Evolutionary conservation across 768 basidiomycete genomes (phyloP), one percentile per base, ranked within the genome.

Genomic region (Tylopilus cervinicoccineus): DNA sequence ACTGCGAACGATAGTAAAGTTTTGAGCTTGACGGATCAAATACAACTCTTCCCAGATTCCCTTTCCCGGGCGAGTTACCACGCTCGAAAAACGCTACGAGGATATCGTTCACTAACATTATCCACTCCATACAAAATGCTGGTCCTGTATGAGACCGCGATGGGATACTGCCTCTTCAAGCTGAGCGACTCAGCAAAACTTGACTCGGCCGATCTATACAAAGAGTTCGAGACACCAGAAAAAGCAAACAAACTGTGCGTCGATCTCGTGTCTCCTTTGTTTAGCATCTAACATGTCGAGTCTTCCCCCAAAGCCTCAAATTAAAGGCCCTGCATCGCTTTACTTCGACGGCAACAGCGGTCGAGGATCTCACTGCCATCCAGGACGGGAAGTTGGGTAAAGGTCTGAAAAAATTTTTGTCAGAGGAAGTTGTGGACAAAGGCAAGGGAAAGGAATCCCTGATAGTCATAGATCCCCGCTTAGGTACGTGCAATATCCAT

Each of bases 161-260:
- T 95, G 70, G 93, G 95, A 70, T 97, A 93, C 77, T 93, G 91
- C 76, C 86, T 99, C 45, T 97, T 99, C 84, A 96, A 96, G 71
- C 78, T 95, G 55, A 85, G 86, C 45, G 86, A 93, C 72, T 76
- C 89, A 33, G 88, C 87, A 47, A 96, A 94, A 74, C 73, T 95
- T 45, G 81, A 85, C 63, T 86, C 81, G 56, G 84, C 86, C 47
- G 85, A 96, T 70, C 70, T 97, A 41, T 89, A 86, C 80, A 84
- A 87, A 72, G 88, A 94, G 69, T 97, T 98, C 61, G 84, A 93
- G 72, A 88, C 83, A 41, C 92, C 94, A 36, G 93, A 95, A 71
- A 78, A 76, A 62, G 94, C 96, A 45, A 93, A 83, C 71, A 91
- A 86, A 75, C 73, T 96, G 95, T 96, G 67, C 66, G 92, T 74